Evolutionary conservation across 2,329 filamentous ascomycete genomes (phyloP).

Genomic region (Botryotinia calthae): DNA sequence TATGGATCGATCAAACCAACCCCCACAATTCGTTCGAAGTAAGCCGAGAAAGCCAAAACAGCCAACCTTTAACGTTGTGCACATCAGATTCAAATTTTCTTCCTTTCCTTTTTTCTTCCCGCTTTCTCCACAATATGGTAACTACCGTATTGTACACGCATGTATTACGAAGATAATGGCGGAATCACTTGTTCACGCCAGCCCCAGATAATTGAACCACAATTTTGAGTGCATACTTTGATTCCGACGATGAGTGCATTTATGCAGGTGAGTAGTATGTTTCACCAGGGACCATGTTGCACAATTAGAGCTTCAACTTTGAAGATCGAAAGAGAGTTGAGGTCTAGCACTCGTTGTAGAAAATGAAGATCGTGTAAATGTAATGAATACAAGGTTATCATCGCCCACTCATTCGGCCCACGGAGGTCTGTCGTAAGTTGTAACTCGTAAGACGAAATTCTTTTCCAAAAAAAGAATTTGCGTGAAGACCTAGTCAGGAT

Average conservation of each 20-base stretch:
- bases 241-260: background rate
- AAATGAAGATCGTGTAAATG: background rate
- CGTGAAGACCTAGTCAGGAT: background rate
- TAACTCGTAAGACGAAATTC: background rate
- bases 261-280: slow-evolving; percentile 5
- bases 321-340: slow-evolving; percentile 4
- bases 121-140: slow-evolving; percentile 3
- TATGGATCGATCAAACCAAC: slow-evolving; percentile 1
- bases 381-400: background rate
- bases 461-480: background rate
- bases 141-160: background rate
- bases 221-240: background rate
- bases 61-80: slow-evolving; percentile 6
- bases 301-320: background rate
- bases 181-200: slow-evolving; percentile 15
- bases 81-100: background rate
- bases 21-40: background rate
- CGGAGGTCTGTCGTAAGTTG: background rate
- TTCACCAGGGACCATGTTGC: slow-evolving; percentile 1
- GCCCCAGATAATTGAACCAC: background rate
- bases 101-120: background rate
- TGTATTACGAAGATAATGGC: slow-evolving; percentile 1
- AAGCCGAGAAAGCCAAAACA: background rate
- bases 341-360: background rate
- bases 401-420: background rate